These are phyloP conservation scores for Durotheca rogersii DNA, from an alignment of 495 filamentous ascomycete species.

Conservation along the genomic window DNA sequence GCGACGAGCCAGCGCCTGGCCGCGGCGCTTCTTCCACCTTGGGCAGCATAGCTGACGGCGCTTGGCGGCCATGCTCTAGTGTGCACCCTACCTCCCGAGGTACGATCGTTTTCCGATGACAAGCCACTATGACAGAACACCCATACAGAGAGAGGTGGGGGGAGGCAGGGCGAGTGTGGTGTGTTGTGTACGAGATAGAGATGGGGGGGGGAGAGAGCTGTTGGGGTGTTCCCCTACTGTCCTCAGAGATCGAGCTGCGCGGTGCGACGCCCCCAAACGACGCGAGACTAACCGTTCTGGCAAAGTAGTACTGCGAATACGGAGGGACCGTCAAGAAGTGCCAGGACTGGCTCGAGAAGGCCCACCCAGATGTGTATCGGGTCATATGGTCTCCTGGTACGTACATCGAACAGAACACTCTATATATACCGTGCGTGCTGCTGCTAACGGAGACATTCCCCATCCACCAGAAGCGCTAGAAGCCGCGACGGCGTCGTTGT, in stretches of 20 bases:
- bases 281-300: too few relatives aligned
- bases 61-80: constrained; percentile 55
- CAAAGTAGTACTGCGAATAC: constrained; percentile 91
- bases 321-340: constrained; percentile 98
- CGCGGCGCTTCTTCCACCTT: constrained; percentile 6
- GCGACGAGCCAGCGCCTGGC: background rate
- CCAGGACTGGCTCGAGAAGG: constrained; percentile 86
- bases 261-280: too few relatives aligned
- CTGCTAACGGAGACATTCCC: constrained; percentile 15
- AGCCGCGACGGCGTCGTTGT: constrained; percentile 79
- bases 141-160: too few relatives aligned
- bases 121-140: too few relatives aligned
- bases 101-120: constrained; percentile 55
- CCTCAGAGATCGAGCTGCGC: too few relatives aligned
- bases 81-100: constrained; percentile 91
- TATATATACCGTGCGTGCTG: too few relatives aligned
- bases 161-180: too few relatives aligned
- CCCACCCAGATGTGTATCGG: constrained; percentile 69
- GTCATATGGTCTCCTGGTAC: constrained; percentile 82
- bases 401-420: too few relatives aligned
- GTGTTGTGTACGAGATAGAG: too few relatives aligned
- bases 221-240: too few relatives aligned
- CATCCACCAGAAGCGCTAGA: constrained; percentile 67
- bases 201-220: too few relatives aligned
- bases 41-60: constrained; percentile 3